These are phyloP conservation scores for Cyathus striatus DNA, from an alignment of 768 basidiomycete species.

Conservation along the genomic window DNA sequence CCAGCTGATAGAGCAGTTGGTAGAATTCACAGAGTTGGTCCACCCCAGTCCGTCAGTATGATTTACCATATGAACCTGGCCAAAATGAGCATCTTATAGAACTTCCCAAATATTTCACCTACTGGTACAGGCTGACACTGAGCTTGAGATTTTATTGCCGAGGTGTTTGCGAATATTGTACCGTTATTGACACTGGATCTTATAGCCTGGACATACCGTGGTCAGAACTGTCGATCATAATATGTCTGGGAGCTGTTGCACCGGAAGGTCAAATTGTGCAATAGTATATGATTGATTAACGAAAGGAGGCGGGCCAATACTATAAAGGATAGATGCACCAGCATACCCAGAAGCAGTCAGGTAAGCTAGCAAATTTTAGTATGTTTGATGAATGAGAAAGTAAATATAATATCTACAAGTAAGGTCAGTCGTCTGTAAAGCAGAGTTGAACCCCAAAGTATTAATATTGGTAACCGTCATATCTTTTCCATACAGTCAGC, in stretches of 20 bases:
- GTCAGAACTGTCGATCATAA: too few species aligned
- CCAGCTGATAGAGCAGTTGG: conserved; percentile 36
- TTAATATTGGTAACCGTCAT: conserved; percentile 14
- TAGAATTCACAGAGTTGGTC: conserved; percentile 35
- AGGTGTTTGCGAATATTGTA: conserved; percentile 43
- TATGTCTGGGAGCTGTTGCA: too few species aligned
- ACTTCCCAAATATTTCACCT: conserved; percentile 4
- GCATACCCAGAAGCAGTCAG: conserved; percentile 52
- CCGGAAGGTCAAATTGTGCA: conserved; percentile 38
- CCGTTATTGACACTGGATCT: conserved; percentile 37
- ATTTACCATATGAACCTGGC: conserved; percentile 31
- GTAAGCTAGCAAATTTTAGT: conserved; percentile 30
- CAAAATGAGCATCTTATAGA: background rate
- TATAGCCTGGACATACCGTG: conserved; percentile 29
- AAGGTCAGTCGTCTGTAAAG: conserved; percentile 39
- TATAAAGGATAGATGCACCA: conserved; percentile 41
- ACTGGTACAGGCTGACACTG: conserved; percentile 37
- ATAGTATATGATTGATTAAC: conserved; percentile 39
- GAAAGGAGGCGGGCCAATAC: conserved; percentile 41
- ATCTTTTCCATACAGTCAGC: background rate
- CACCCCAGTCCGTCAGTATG: conserved; percentile 27
- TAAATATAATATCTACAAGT: conserved; percentile 29
- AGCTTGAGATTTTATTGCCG: conserved; percentile 39
- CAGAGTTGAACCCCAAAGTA: conserved; percentile 40
- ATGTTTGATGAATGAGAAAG: background rate